Percentiles rank a stretch among this genome's conserved stretches.
phyloP scores from a whole-genome alignment of 805 yeast species.

The Candida nitratophila region DNA sequence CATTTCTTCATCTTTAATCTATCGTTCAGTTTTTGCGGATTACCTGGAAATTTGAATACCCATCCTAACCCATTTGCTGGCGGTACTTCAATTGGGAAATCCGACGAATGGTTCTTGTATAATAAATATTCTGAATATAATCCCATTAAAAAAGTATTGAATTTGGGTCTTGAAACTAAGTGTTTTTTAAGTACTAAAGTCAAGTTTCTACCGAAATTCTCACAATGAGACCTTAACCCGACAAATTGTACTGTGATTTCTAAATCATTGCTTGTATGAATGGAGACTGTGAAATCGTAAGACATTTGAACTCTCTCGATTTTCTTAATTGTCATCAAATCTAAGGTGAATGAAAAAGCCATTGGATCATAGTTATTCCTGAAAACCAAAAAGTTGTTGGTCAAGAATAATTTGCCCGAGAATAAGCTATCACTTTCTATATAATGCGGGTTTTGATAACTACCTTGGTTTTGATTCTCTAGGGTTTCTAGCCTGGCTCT shows the following conservation, averaged over 20 bases:
- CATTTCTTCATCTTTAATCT: slow-evolving; percentile 83
- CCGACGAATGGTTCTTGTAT: slow-evolving; percentile 44
- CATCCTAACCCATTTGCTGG: slow-evolving; percentile 87
- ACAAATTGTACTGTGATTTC: slow-evolving; percentile 63
- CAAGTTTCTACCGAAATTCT: slow-evolving; percentile 65
- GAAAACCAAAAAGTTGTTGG: slow-evolving; percentile 72
- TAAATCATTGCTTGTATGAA: slow-evolving; percentile 61
- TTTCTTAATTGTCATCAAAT: slow-evolving; percentile 70
- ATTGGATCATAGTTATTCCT: slow-evolving; percentile 62
- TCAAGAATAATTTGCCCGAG: slow-evolving; percentile 62
- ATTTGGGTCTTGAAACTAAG: slow-evolving; percentile 49
- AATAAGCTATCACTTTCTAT: neutral
- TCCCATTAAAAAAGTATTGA: slow-evolving; percentile 59
- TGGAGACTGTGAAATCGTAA: slow-evolving; percentile 70
- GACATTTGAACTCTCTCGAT: slow-evolving; percentile 81
- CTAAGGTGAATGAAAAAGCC: slow-evolving; percentile 62
- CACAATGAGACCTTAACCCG: slow-evolving; percentile 74
- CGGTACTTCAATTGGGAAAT: slow-evolving; percentile 39
- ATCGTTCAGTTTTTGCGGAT: slow-evolving; percentile 67
- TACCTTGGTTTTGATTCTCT: neutral
- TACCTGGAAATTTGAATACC: slow-evolving; percentile 83
- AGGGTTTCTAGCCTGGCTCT: slow-evolving; percentile 6
- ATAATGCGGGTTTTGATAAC: neutral
- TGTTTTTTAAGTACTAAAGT: slow-evolving; percentile 57
- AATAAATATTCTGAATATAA: slow-evolving; percentile 83